A percentile compares a stretch with the other conserved stretches of the same genome.
These are phyloP conservation scores for Ceratobasidium sp. DNA, from an alignment of 1,284 basidiomycete species.

Conservation along the genomic window DNA sequence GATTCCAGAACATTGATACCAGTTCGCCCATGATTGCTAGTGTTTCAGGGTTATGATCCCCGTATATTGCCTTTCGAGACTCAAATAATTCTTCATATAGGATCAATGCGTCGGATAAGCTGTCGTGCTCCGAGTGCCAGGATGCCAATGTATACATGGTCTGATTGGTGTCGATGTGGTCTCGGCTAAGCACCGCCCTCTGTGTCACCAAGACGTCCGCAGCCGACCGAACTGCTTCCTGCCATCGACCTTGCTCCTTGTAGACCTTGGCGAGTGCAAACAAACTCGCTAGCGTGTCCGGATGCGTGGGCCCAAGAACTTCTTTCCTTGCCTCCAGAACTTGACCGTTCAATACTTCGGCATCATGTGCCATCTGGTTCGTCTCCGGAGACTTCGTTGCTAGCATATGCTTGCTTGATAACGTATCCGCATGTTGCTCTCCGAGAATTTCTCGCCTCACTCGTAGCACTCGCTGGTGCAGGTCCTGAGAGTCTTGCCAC, in stretches of 20 bases:
- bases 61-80: not conserved
- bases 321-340: not conserved
- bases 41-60: not conserved
- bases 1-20: not conserved
- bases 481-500: not conserved
- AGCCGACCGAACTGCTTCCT: not conserved
- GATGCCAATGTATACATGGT: not conserved
- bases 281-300: not conserved
- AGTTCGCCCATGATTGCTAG: not conserved
- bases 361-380: not conserved
- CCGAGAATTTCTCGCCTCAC: not conserved
- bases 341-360: no score
- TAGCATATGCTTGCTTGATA: conserved; percentile 3
- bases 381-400: not conserved
- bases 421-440: not conserved
- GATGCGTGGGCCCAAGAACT: no score
- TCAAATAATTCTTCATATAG: not conserved
- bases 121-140: not conserved
- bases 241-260: not conserved
- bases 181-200: not conserved
- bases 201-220: not conserved
- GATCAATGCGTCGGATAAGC: not conserved
- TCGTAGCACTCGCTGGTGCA: not conserved
- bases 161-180: not conserved
- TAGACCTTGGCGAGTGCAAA: conserved; percentile 8